Percentiles rank a stretch among this genome's conserved stretches.
phyloP scores from a whole-genome alignment of 495 filamentous ascomycete species.

The Monascus purpureus region DNA sequence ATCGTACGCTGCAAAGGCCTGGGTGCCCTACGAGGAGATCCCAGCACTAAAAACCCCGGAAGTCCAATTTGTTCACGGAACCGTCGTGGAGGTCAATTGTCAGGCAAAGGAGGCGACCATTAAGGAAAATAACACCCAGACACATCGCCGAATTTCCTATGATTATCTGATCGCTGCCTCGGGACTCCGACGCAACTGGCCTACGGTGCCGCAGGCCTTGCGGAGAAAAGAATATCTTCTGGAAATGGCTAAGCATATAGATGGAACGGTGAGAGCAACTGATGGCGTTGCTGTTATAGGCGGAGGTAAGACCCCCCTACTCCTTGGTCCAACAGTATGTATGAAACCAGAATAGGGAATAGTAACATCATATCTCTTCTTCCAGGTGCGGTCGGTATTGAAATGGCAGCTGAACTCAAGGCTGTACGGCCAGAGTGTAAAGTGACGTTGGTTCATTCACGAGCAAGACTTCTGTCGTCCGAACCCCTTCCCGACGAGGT shows the following conservation, averaged over 20 bases:
- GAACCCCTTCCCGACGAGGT: constrained; percentile 55
- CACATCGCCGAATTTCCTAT: constrained; percentile 28
- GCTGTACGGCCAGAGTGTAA: constrained; percentile 38
- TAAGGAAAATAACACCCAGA: constrained; percentile 13
- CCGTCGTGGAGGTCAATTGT: constrained; percentile 37
- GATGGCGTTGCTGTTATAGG: constrained; percentile 45
- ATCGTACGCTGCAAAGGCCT: constrained; percentile 40
- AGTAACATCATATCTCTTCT: constrained; percentile 1
- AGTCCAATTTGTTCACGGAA: constrained; percentile 43
- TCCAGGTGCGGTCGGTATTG: constrained; percentile 52
- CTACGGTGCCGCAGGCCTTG: constrained; percentile 45
- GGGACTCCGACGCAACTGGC: constrained; percentile 46
- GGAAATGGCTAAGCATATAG: constrained; percentile 24
- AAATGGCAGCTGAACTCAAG: constrained; percentile 58
- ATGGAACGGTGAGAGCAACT: neutral
- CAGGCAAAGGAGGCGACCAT: constrained; percentile 36
- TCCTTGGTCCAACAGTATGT: constrained; percentile 7
- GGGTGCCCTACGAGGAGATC: constrained; percentile 47
- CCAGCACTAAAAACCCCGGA: constrained; percentile 37
- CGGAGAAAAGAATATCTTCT: constrained; percentile 38
- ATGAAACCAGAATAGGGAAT: neutral
- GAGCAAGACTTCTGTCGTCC: constrained; percentile 44
- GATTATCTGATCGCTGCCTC: constrained; percentile 51
- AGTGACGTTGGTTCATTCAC: constrained; percentile 55
- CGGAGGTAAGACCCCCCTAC: constrained; percentile 32